phyloP scores from a whole-genome alignment of 352 stramenopile genomes.

The Pythium phragmiticola region DNA sequence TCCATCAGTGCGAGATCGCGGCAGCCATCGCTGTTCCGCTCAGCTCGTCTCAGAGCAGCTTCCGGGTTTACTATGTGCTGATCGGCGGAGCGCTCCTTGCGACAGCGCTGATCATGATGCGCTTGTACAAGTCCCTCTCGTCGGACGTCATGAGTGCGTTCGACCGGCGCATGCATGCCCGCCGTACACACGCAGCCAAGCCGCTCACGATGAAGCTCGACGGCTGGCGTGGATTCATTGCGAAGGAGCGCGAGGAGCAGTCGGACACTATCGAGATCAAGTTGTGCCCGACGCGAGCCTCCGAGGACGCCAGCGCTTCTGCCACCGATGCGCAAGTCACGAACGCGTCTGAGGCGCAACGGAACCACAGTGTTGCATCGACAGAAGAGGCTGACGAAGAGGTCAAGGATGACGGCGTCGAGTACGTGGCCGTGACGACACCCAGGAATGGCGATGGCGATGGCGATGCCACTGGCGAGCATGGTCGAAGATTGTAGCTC shows the following conservation, averaged over 20 bases:
- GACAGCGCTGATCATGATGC: slow-evolving; percentile 1
- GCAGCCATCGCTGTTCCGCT: background rate
- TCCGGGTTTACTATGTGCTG: slow-evolving; percentile 9
- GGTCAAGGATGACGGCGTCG: background rate
- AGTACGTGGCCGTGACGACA: slow-evolving; percentile 8
- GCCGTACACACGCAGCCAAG: slow-evolving; percentile 9
- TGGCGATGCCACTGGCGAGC: background rate
- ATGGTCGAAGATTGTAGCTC: background rate
- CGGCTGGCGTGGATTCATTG: slow-evolving; percentile 30
- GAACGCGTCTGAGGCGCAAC: background rate
- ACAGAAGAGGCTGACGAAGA: slow-evolving; percentile 13
- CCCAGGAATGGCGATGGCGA: background rate
- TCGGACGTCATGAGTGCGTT: background rate
- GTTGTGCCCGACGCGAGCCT: slow-evolving; percentile 21
- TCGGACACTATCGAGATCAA: slow-evolving; percentile 30
- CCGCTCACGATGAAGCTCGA: slow-evolving; percentile 34
- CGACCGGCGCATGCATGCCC: background rate
- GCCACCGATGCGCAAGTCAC: background rate
- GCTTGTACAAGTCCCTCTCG: slow-evolving; percentile 11
- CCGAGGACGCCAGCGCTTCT: background rate
- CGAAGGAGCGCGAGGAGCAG: slow-evolving; percentile 17
- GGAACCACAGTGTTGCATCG: slow-evolving; percentile 3
- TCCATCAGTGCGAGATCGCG: slow-evolving; percentile 27
- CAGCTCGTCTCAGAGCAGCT: background rate
- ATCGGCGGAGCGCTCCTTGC: background rate